phyloP scores from a whole-genome alignment of 495 filamentous ascomycete species.

The Xylaria scruposa region DNA sequence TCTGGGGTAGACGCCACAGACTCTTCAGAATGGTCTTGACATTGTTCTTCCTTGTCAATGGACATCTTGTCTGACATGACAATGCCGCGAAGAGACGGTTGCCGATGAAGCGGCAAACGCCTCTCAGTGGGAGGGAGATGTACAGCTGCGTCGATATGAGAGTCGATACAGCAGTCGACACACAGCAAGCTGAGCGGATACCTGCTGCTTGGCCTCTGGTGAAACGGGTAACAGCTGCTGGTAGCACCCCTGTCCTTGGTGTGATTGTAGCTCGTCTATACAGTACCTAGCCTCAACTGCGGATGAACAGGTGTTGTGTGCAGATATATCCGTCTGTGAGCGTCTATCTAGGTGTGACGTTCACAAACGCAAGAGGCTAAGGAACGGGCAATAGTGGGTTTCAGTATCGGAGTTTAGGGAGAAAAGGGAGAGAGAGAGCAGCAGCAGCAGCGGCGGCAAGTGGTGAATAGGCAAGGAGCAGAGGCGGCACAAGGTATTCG shows the following conservation, averaged over 20 bases:
- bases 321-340: neutral
- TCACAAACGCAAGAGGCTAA: slow-evolving; percentile 5
- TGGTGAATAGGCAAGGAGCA: neutral
- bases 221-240: slow-evolving; percentile 19
- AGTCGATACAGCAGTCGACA: slow-evolving; percentile 8
- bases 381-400: slow-evolving; percentile 23
- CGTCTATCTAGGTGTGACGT: slow-evolving; percentile 23
- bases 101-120: slow-evolving; percentile 44
- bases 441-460: neutral
- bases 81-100: slow-evolving; percentile 40
- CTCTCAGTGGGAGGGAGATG: slow-evolving; percentile 30
- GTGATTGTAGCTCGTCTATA: slow-evolving; percentile 19
- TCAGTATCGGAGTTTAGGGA: slow-evolving; percentile 13
- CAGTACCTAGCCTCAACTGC: slow-evolving; percentile 6
- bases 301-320: neutral
- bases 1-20: slow-evolving; percentile 63
- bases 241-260: slow-evolving; percentile 19
- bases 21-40: slow-evolving; percentile 59
- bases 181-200: slow-evolving; percentile 21
- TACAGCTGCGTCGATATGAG: slow-evolving; percentile 17
- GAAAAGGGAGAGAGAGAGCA: neutral
- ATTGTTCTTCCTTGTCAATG: slow-evolving; percentile 61
- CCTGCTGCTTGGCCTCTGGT: slow-evolving; percentile 23
- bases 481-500: slow-evolving; percentile 2
- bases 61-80: slow-evolving; percentile 66